Evolutionary conservation across 179 eudicot genomes (phyloP), one percentile per base, ranked within the genome.

Genomic region (Silene noctiflora): DNA sequence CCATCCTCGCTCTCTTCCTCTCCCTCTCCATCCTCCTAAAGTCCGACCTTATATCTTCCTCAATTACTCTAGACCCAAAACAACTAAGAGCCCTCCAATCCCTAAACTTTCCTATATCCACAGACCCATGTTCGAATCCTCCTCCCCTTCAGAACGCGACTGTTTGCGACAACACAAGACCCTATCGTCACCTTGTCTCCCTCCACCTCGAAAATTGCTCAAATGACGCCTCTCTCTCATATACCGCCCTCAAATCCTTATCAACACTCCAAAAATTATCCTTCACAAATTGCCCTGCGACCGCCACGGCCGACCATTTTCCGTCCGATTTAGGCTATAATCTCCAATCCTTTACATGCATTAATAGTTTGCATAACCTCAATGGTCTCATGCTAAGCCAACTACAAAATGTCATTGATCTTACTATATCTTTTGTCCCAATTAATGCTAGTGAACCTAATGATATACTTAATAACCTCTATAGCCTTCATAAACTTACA

Each of bases 11-110:
- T 33, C 33, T 60, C 11, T 14, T 69, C 8, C 46, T 76, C 67
- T 42, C 73, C n/a, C 44, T 75, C 9, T 21, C 29, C 48, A 0
- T 74, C 76, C 62, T 29, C 76, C 75, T 80, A 72, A 77, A 81
- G 25, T 19, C 74, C 24, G 46, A 67, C 44, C 78, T 81, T 27
- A 64, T 84, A 22, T 9, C 77, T 3, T 53, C 89, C 22, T 5
- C 83, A 1, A 72, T 90, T 59, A 74, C 91, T 1, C 97, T 94
- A 2, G 94, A 92, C 88, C 98, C 96, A 0, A 91, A 86, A 66
- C 97, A 94, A 62, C 64, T 91, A 14, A 80, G 72, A 78, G 95
- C 98, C 69, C 91, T 95, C 74, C 86, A 89, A 72, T 88, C 97
- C 61, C 91, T 91, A 58, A 84, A 86, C 77, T 39, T 91, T 69